These are phyloP conservation scores for Saccharomyces pastorianus DNA, from an alignment of 1,139 yeast species.

Conservation along the genomic window DNA sequence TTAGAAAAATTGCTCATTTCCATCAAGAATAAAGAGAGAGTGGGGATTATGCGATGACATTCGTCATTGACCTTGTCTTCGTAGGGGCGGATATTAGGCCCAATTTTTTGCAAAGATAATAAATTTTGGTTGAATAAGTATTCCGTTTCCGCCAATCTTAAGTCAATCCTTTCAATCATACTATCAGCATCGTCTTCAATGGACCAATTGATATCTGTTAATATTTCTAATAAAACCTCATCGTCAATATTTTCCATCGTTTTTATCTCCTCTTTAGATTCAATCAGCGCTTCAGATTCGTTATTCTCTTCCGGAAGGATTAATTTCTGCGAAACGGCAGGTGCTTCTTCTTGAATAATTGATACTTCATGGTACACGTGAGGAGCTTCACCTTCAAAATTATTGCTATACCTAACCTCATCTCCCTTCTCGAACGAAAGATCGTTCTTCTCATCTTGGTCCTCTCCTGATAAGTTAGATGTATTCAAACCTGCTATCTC, in stretches of 20 bases:
- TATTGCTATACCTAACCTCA: conserved; percentile 25
- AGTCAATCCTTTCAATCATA: conserved; percentile 48
- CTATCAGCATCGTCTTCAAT: conserved; percentile 53
- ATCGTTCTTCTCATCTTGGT: conserved; percentile 8
- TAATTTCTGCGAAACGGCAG: conserved; percentile 3
- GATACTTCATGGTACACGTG: conserved; percentile 29
- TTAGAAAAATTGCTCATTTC: conserved; percentile 54
- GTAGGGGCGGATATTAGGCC: conserved; percentile 38
- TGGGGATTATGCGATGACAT: conserved; percentile 55
- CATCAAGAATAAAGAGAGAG: conserved; percentile 48
- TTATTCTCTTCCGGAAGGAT: not conserved
- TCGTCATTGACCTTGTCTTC: conserved; percentile 42
- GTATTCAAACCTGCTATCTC: conserved; percentile 8
- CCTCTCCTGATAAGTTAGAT: not conserved
- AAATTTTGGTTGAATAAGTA: conserved; percentile 41
- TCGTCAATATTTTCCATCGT: conserved; percentile 10
- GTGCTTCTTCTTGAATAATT: conserved; percentile 28
- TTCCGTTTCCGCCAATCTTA: conserved; percentile 45
- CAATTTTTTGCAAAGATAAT: conserved; percentile 33
- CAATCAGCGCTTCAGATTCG: not conserved
- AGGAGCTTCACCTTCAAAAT: conserved; percentile 10
- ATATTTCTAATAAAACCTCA: conserved; percentile 36
- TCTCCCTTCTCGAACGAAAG: conserved; percentile 28
- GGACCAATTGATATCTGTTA: conserved; percentile 71
- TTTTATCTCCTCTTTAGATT: not conserved